Evolutionary conservation across 2,329 filamentous ascomycete species (phyloP), one percentile per base, ranked within the genome.

Genomic region (Cryphonectria nitschkei): DNA sequence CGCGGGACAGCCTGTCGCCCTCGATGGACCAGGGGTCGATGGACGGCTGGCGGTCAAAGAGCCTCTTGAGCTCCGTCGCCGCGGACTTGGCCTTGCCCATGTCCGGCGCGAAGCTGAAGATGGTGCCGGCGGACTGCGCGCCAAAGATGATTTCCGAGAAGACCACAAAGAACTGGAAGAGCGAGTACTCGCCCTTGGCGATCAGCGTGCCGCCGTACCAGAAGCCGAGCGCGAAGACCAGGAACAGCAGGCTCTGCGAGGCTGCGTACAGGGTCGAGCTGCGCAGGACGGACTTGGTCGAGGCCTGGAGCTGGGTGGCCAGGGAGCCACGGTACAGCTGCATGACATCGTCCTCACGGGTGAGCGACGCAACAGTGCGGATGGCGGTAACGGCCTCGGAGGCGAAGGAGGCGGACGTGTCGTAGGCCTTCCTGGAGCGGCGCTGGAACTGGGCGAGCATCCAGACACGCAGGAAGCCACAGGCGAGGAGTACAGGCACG

Each of bases 331-430:
- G 90, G 82, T 97, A 99, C 67, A 90, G 86, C 2, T 81, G 76
- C 75, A 93, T 87, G 3, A 98, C 93, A 77, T 97, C 93, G 0
- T 87, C 81, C 81, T 99, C 96, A 13, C 95, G 89, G 0, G 95
- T 97, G 61, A 99, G 86, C 11, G 94, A 93, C 4, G 95, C 95
- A 13, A 98, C 95, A 2, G 96, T 98, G 67, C 95, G 92, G 75
- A 98, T 98, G 8, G 95, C 93, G 2, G 93, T 95, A 43, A 97
- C 97, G 60, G 95, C 95, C 81, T 99, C 96, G 63, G 95, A 96
- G 14, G 96, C 96, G 78, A 92, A 97, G 69, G 91, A 92, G 9
- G 95, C 95, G 71, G 93, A 95, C 70, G 87, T 84, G 77, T 93
- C 87, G 78, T 98, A 95, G 4, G 93, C 91, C 74, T 86, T 85